Percentiles rank a stretch among this genome's conserved stretches.
phyloP scores from a whole-genome alignment of 495 filamentous ascomycete species.

The Extremus antarcticus region DNA sequence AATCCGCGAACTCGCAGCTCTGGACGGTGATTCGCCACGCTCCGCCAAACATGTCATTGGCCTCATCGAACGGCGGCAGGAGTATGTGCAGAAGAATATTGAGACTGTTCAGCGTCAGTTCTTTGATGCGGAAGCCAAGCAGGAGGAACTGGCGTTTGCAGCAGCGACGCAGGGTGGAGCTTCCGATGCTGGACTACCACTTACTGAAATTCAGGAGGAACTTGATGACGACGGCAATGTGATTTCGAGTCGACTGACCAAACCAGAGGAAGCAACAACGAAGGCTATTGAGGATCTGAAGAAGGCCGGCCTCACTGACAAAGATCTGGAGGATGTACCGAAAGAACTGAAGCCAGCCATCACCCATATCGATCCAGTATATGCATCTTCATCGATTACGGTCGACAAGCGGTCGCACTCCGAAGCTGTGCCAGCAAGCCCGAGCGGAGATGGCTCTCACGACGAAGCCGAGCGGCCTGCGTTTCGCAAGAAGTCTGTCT shows the following conservation, averaged over 20 bases:
- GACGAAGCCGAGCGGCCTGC: conserved; percentile 7
- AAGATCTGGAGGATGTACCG: conserved; percentile 22
- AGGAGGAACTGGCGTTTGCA: conserved; percentile 38
- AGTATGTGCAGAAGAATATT: conserved; percentile 80
- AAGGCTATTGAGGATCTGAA: conserved; percentile 55
- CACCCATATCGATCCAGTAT: conserved; percentile 8
- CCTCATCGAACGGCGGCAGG: conserved; percentile 63
- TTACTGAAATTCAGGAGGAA: conserved; percentile 83
- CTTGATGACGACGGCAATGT: conserved; percentile 87
- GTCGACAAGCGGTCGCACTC: conserved; percentile 1
- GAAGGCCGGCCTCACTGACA: conserved; percentile 56
- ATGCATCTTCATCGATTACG: not conserved
- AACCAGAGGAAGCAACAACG: conserved; percentile 48
- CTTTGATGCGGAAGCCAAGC: conserved; percentile 53
- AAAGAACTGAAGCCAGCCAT: conserved; percentile 11
- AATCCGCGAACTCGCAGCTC: conserved; percentile 53
- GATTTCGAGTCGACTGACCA: conserved; percentile 46
- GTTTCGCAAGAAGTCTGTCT: conserved; percentile 26
- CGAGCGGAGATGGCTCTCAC: not conserved
- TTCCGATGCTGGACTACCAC: conserved; percentile 42
- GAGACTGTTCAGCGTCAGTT: conserved; percentile 57
- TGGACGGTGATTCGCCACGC: conserved; percentile 39
- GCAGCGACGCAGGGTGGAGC: conserved; percentile 1
- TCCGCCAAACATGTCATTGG: conserved; percentile 47
- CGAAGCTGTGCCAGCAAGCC: not conserved